phyloP scores from a whole-genome alignment of 768 basidiomycete species.

The Podaxis pistillaris region DNA sequence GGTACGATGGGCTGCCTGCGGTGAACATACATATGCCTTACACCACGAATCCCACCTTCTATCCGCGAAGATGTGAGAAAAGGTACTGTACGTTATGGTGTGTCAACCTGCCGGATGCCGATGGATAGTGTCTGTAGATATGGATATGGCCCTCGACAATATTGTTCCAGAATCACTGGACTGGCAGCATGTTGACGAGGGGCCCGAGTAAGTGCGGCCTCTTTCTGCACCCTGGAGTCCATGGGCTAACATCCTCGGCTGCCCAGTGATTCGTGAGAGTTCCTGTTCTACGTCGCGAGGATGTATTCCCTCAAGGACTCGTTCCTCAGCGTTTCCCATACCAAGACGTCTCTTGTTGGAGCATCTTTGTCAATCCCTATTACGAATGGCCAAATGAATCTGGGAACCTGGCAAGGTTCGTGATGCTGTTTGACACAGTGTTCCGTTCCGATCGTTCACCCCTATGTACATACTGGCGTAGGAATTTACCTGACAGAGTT shows the following conservation, averaged over 20 bases:
- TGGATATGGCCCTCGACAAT: slow-evolving; percentile 91
- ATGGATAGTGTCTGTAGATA: slow-evolving; percentile 49
- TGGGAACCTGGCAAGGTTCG: slow-evolving; percentile 93
- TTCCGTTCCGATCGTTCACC: background rate
- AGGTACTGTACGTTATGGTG: slow-evolving; percentile 19
- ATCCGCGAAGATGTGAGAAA: slow-evolving; percentile 30
- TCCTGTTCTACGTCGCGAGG: background rate
- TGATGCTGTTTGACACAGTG: background rate
- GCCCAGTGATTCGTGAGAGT: slow-evolving; percentile 70
- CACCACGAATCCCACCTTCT: slow-evolving; percentile 29
- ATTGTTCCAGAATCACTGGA: slow-evolving; percentile 82
- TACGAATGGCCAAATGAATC: slow-evolving; percentile 68
- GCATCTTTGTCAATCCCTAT: slow-evolving; percentile 83
- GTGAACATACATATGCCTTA: background rate
- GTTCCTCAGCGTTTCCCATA: slow-evolving; percentile 76
- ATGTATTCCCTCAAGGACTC: background rate
- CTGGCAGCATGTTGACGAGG: slow-evolving; percentile 91
- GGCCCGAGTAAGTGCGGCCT: slow-evolving; percentile 68
- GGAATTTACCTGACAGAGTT: slow-evolving; percentile 92
- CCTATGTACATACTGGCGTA: slow-evolving; percentile 17
- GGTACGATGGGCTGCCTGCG: slow-evolving; percentile 39
- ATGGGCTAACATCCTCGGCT: slow-evolving; percentile 4
- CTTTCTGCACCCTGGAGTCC: background rate
- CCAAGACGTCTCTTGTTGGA: slow-evolving; percentile 85
- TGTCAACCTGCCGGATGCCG: background rate